phyloP scores from a whole-genome alignment of 2,329 filamentous ascomycete species.

The Colletotrichum zoysiae region DNA sequence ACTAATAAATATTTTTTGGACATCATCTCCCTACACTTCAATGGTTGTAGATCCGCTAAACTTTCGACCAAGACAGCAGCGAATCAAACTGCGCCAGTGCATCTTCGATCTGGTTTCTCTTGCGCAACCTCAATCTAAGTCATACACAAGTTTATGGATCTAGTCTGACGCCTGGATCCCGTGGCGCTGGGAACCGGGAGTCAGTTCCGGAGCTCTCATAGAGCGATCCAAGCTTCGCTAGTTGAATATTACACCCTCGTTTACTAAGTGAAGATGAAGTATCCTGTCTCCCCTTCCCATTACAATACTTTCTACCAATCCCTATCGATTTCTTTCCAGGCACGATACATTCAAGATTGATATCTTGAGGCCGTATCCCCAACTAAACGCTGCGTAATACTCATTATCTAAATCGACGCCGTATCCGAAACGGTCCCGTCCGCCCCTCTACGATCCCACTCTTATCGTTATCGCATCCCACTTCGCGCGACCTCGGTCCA shows the following conservation, averaged over 20 bases:
- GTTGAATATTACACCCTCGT: background rate
- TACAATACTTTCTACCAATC: background rate
- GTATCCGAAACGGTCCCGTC: constrained; percentile 13
- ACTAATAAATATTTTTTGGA: background rate
- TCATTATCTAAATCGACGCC: constrained; percentile 32
- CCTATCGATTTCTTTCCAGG: background rate
- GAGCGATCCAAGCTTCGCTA: constrained; percentile 7
- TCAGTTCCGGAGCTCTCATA: background rate
- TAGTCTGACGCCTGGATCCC: background rate
- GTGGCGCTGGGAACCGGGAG: background rate
- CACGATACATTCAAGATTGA: background rate
- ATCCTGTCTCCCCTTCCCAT: background rate
- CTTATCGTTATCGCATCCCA: constrained; percentile 42
- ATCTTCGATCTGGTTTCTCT: background rate
- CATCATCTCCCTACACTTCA: background rate
- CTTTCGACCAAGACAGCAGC: background rate
- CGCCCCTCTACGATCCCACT: constrained; percentile 36
- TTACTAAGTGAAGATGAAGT: constrained; percentile 1
- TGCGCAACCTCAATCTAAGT: background rate
- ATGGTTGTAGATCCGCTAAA: background rate
- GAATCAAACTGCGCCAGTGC: background rate
- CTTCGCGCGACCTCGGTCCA: constrained; percentile 31
- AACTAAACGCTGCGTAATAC: constrained; percentile 32
- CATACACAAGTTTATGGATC: background rate
- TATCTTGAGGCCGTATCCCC: background rate